phyloP scores from a whole-genome alignment of 2,329 filamentous ascomycete species.

The Hymenoscyphus infarciens region DNA sequence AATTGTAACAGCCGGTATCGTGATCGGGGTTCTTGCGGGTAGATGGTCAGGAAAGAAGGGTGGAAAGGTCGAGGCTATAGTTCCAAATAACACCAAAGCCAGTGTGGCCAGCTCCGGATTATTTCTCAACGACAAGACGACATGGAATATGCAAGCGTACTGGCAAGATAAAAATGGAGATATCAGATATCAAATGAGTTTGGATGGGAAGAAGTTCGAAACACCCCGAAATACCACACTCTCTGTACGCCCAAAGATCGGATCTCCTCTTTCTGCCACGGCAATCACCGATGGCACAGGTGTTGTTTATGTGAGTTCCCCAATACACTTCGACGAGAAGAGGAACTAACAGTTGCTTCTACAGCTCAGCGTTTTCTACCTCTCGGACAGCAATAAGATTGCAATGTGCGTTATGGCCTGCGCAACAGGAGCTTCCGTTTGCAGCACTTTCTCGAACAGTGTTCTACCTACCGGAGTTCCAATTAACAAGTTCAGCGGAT shows the following conservation, averaged over 20 bases:
- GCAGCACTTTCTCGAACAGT: constrained; percentile 20
- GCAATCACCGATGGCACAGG: constrained; percentile 22
- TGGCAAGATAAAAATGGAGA: constrained; percentile 22
- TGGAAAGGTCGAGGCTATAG: background rate
- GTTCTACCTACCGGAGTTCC: constrained; percentile 18
- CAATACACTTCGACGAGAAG: background rate
- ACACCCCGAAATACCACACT: constrained; percentile 19
- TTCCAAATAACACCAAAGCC: constrained; percentile 19
- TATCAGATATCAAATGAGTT: constrained; percentile 22
- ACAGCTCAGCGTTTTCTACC: constrained; percentile 27
- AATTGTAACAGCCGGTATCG: constrained; percentile 14
- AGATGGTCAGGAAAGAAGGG: constrained; percentile 5
- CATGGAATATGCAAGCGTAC: constrained; percentile 27
- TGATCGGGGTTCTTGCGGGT: constrained; percentile 10
- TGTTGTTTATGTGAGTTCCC: constrained; percentile 22
- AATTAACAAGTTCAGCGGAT: constrained; percentile 18
- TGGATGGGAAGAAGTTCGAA: constrained; percentile 22
- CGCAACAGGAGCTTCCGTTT: constrained; percentile 17
- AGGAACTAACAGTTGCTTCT: background rate
- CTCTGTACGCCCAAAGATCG: constrained; percentile 18
- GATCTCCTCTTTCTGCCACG: constrained; percentile 25
- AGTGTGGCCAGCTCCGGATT: constrained; percentile 26
- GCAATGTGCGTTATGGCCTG: constrained; percentile 26
- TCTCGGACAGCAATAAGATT: constrained; percentile 21
- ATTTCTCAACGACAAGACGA: constrained; percentile 22